Conservation (phyloP, 1,139 yeast species). For the Pneumocystis oryctolagi region DNA sequence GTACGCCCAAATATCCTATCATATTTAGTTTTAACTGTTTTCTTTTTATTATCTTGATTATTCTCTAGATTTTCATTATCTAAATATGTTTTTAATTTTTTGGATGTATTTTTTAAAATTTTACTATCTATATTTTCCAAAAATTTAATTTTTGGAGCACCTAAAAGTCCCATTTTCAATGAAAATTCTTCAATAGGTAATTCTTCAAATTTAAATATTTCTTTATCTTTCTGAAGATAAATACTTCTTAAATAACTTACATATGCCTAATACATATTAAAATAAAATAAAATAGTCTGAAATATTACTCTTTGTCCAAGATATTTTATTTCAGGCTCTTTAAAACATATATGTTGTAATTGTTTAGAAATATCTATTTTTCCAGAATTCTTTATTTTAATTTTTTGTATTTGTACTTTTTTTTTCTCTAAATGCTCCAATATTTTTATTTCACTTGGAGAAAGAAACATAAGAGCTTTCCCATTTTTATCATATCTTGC, state of each 20-base stretch:
- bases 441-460: slow-evolving; percentile 76
- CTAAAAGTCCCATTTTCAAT: slow-evolving; percentile 77
- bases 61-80: slow-evolving; percentile 10
- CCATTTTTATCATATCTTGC: slow-evolving; percentile 90
- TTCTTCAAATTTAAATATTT: slow-evolving; percentile 59
- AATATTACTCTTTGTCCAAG: slow-evolving; percentile 50
- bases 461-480: slow-evolving; percentile 63
- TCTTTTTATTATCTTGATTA: slow-evolving; percentile 18
- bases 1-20: slow-evolving; percentile 93
- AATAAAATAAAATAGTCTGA: not conserved
- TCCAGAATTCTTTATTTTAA: slow-evolving; percentile 62
- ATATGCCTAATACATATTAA: slow-evolving; percentile 43
- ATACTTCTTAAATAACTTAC: slow-evolving; percentile 78
- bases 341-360: slow-evolving; percentile 77
- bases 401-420: slow-evolving; percentile 53
- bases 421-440: slow-evolving; percentile 45
- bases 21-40: slow-evolving; percentile 62
- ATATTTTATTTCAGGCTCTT: slow-evolving; percentile 80
- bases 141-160: slow-evolving; percentile 84
- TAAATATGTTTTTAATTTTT: slow-evolving; percentile 21
- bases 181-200: slow-evolving; percentile 77
- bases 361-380: slow-evolving; percentile 71
- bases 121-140: slow-evolving; percentile 28
- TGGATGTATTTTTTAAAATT: slow-evolving; percentile 54
- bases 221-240: slow-evolving; percentile 74